Evolutionary conservation across 2,329 filamentous ascomycete genomes (phyloP).

Genomic region (Colletotrichum sp.): DNA sequence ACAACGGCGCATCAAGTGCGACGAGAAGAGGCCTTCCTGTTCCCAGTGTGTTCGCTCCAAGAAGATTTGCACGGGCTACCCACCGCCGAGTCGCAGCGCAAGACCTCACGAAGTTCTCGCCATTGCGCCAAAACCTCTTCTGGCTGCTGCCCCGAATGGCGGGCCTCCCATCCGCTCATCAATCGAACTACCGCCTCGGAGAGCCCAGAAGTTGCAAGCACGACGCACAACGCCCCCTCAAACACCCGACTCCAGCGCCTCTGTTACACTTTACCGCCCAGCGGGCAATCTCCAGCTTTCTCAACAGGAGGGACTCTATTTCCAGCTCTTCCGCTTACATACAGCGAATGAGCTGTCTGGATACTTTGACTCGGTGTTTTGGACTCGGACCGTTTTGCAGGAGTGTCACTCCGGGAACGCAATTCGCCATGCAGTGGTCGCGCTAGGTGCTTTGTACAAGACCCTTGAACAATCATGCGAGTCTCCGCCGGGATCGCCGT

Average conservation of each 20-base stretch:
- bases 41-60: constrained; percentile 64
- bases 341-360: constrained; percentile 69
- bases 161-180: constrained; percentile 23
- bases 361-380: constrained; percentile 71
- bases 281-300: constrained; percentile 50
- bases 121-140: constrained; percentile 53
- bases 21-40: constrained; percentile 66
- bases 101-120: constrained; percentile 50
- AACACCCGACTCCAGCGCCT: constrained; percentile 31
- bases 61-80: constrained; percentile 66
- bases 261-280: constrained; percentile 46
- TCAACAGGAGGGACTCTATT: constrained; percentile 61
- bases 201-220: constrained; percentile 9
- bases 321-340: constrained; percentile 64
- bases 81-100: constrained; percentile 56
- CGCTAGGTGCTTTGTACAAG: constrained; percentile 70
- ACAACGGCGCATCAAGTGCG: constrained; percentile 68
- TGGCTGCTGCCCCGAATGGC: constrained; percentile 21
- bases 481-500: constrained; percentile 53
- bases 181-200: constrained; percentile 20
- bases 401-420: constrained; percentile 66
- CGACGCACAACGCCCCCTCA: constrained; percentile 33
- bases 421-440: constrained; percentile 69
- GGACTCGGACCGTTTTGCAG: constrained; percentile 66
- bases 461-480: constrained; percentile 64